Evolutionary conservation across 2,329 filamentous ascomycete genomes (phyloP).

Genomic region (Penicillium frequentans): DNA sequence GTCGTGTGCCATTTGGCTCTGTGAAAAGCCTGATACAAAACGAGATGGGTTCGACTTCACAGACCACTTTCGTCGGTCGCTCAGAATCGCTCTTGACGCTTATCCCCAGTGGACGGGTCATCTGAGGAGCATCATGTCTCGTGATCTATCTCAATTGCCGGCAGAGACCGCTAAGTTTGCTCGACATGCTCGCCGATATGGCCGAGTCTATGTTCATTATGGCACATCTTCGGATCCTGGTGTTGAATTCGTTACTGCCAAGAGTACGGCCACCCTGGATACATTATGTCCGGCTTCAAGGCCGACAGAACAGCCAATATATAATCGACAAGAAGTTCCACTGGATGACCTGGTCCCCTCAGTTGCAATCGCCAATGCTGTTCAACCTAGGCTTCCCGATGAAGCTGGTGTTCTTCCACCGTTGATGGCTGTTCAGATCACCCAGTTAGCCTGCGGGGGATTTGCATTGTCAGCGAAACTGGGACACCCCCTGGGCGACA

Average conservation of each 20-base stretch:
- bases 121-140: constrained; percentile 25
- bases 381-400: neutral
- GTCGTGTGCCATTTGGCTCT: constrained; percentile 49
- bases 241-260: constrained; percentile 40
- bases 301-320: constrained; percentile 12
- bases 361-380: neutral
- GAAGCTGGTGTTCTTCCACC: neutral
- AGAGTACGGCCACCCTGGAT: constrained; percentile 10
- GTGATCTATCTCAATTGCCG: neutral
- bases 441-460: constrained; percentile 22
- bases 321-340: constrained; percentile 2
- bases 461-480: constrained; percentile 32
- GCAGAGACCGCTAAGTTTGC: constrained; percentile 2
- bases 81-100: constrained; percentile 13
- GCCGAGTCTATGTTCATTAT: constrained; percentile 34
- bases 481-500: constrained; percentile 11
- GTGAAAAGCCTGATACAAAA: constrained; percentile 27
- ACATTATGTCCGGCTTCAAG: constrained; percentile 27
- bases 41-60: constrained; percentile 7
- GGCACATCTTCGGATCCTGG: constrained; percentile 43
- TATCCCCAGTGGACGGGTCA: constrained; percentile 46
- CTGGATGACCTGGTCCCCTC: constrained; percentile 1
- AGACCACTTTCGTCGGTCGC: constrained; percentile 16
- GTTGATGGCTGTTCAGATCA: constrained; percentile 11
- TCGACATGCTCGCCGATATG: constrained; percentile 26